Evolutionary conservation across 2,329 filamentous ascomycete species (phyloP).

Genomic region (Beauveria scarabaeidicola): DNA sequence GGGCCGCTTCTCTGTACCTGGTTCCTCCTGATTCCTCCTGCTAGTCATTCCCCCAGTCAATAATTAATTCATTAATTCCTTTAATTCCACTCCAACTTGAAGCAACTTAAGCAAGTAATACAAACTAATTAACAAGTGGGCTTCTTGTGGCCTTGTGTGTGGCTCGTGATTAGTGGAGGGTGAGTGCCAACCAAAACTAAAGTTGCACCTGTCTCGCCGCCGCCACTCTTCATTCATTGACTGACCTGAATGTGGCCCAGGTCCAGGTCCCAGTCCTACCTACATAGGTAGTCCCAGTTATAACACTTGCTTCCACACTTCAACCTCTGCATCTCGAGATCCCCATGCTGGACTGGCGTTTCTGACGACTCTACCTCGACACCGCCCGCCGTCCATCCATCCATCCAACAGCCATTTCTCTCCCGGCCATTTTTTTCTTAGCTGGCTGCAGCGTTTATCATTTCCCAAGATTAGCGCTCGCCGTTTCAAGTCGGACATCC

Average conservation of each 20-base stretch:
- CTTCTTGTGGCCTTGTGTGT: neutral
- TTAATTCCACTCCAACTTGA: too few species aligned
- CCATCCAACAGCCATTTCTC: neutral
- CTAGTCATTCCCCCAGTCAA: too few species aligned
- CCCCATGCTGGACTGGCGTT: constrained; percentile 5
- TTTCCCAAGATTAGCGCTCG: neutral
- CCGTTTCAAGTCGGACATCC: neutral
- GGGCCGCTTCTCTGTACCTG: too few species aligned
- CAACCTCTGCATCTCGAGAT: constrained; percentile 6
- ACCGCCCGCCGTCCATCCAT: neutral
- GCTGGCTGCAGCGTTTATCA: constrained; percentile 8
- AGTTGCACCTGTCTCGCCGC: neutral
- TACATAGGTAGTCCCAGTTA: neutral
- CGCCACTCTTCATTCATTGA: neutral
- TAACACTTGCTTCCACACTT: constrained; percentile 9
- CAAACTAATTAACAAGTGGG: neutral
- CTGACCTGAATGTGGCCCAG: neutral
- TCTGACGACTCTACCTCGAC: constrained; percentile 7
- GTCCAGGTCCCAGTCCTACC: neutral
- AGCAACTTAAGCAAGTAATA: too few species aligned
- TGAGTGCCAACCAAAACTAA: neutral
- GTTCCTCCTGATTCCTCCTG: neutral
- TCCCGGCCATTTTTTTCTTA: constrained; percentile 6
- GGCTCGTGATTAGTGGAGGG: neutral
- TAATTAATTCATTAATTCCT: neutral